A percentile compares a stretch with the other conserved stretches of the same genome.
These are phyloP conservation scores for Phytophthora foliorum DNA, from an alignment of 352 stramenopile genomes.

Conservation along the genomic window DNA sequence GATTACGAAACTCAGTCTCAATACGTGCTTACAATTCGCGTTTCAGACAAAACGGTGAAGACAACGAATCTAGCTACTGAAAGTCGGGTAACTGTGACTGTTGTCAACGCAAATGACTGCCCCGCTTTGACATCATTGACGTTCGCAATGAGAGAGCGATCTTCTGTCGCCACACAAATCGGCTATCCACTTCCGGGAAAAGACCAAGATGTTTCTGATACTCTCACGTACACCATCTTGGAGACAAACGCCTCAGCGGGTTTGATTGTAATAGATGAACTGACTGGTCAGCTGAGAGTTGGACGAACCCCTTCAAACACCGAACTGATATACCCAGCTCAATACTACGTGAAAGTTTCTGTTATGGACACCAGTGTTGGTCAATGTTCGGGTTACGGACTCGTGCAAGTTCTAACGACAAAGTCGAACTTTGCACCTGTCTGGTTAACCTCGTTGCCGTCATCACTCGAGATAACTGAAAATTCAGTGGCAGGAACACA, in stretches of 20 bases:
- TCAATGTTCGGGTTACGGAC: slow-evolving; percentile 34
- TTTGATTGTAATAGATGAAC: slow-evolving; percentile 54
- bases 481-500: slow-evolving; percentile 42
- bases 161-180: slow-evolving; percentile 37
- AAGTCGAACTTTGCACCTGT: slow-evolving; percentile 64
- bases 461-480: slow-evolving; percentile 49
- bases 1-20: slow-evolving; percentile 52
- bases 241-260: slow-evolving; percentile 30
- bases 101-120: slow-evolving; percentile 69
- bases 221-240: slow-evolving; percentile 53
- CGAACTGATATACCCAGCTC: slow-evolving; percentile 51
- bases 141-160: slow-evolving; percentile 59
- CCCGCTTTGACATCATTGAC: slow-evolving; percentile 44
- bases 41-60: slow-evolving; percentile 47
- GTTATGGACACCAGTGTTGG: slow-evolving; percentile 54
- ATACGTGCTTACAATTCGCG: slow-evolving; percentile 41
- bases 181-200: slow-evolving; percentile 62
- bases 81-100: slow-evolving; percentile 39
- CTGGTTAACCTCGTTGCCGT: slow-evolving; percentile 44
- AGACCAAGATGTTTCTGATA: slow-evolving; percentile 62
- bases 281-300: slow-evolving; percentile 59
- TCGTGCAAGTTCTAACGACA: slow-evolving; percentile 44
- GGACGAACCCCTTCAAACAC: slow-evolving; percentile 27
- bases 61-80: slow-evolving; percentile 38
- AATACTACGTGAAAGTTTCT: slow-evolving; percentile 42